Base-by-base conservation (phyloP, 371 early-diverging fungal species). In the Batrachochytrium dendrobatidis region DNA sequence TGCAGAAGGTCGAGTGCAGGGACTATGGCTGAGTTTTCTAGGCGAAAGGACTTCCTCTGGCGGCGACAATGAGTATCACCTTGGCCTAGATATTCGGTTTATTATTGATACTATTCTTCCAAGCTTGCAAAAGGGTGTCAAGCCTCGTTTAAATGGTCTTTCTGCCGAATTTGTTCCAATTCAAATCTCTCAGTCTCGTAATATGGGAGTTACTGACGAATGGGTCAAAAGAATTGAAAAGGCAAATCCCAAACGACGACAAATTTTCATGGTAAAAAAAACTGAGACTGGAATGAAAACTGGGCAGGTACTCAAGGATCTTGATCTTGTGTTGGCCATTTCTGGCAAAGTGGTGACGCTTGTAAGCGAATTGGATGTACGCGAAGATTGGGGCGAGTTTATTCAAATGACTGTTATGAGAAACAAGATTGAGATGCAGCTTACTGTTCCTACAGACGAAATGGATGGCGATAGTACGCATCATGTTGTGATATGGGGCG, bases 321-420 rank as follows among this genome's bases (percentile, higher is more conserved):
- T 92, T 32, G 96, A 95, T 65, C 70, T 94, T 28, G 75, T 95
- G n/a, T 71, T 94, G n/a, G 81, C 84, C 34, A 71, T 90, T 31
- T 75, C 89, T 53, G 89, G 87, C 24, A 58, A 74, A 17, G 64
- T 81, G 17, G 83, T 90, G 1, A 86, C 85, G 6, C 71, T 86
- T 5, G 83, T 92, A 76, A 67, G 71, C 25, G 86, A 91, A 57
- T 64, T 94, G 56, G 87, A 88, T 59, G 70, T 83, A 3, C 76
- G 81, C 31, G 78, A 55, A 20, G 52, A 51, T 30, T 67, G 63
- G 68, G 59, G 53, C 5, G 71, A 80, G 25, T 67, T 67, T 0
- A 81, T 83, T 26, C 76, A 76, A 22, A 52, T 89, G 55, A 75
- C 76, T 28, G 70, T 91, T 54, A 68, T 86, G 50, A 71, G 92